Conservation (phyloP, 805 yeast species). For the Myxozyma geophila region DNA sequence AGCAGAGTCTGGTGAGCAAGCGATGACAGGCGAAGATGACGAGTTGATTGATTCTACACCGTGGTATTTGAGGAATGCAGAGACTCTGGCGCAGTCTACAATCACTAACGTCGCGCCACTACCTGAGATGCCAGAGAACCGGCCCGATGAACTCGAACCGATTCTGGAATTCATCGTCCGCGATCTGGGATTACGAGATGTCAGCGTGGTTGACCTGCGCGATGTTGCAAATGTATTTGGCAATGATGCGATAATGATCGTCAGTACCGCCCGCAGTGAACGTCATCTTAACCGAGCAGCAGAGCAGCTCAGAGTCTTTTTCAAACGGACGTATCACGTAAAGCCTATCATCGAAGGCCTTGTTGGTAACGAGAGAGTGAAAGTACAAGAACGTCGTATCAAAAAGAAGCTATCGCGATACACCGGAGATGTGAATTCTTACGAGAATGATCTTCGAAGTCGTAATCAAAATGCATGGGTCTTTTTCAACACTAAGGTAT, state of each 20-base stretch:
- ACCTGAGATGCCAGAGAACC: slow-evolving; percentile 62
- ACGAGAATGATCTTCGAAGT: slow-evolving; percentile 58
- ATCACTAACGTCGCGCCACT: slow-evolving; percentile 42
- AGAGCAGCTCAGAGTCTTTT: slow-evolving; percentile 56
- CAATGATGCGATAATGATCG: slow-evolving; percentile 55
- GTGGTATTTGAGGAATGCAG: slow-evolving; percentile 30
- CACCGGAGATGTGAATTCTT: slow-evolving; percentile 56
- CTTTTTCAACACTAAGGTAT: slow-evolving; percentile 68
- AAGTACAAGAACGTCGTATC: slow-evolving; percentile 57
- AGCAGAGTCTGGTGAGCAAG: no score
- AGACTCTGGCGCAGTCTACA: not conserved
- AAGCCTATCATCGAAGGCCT: slow-evolving; percentile 73
- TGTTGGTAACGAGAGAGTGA: slow-evolving; percentile 59
- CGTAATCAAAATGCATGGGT: slow-evolving; percentile 72
- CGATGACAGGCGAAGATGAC: not conserved
- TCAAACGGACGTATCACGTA: slow-evolving; percentile 57
- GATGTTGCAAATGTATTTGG: slow-evolving; percentile 48
- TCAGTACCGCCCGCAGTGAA: slow-evolving; percentile 76
- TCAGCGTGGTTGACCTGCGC: slow-evolving; percentile 68
- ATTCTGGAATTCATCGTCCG: slow-evolving; percentile 55
- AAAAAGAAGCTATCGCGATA: slow-evolving; percentile 58
- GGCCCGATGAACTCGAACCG: slow-evolving; percentile 59
- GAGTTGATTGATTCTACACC: slow-evolving; percentile 20
- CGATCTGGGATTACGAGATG: slow-evolving; percentile 68
- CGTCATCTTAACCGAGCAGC: slow-evolving; percentile 78